phyloP scores from a whole-genome alignment of 1,139 yeast species.

The Yamadazyma diddensiae region DNA sequence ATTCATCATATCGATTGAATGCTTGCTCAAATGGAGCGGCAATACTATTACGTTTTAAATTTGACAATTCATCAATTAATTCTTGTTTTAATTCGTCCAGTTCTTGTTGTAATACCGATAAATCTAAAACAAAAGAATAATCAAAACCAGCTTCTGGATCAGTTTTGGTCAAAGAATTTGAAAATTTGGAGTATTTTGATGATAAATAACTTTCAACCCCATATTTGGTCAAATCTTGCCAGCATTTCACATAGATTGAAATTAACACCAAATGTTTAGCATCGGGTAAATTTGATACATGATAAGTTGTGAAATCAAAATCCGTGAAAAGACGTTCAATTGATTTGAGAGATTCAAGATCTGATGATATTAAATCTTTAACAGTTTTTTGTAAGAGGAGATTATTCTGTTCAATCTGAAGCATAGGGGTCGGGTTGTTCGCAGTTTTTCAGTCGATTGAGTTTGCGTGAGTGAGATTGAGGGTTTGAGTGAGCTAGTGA shows the following conservation, averaged over 20 bases:
- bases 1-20: slow-evolving; percentile 69
- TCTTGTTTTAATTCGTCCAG: slow-evolving; percentile 45
- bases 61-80: slow-evolving; percentile 62
- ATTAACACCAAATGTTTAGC: slow-evolving; percentile 61
- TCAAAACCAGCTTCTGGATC: slow-evolving; percentile 76
- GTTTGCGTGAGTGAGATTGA: slow-evolving; percentile 2
- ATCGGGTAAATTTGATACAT: slow-evolving; percentile 75
- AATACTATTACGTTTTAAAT: slow-evolving; percentile 80
- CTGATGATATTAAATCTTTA: slow-evolving; percentile 34
- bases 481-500: slow-evolving; percentile 1
- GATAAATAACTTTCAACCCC: slow-evolving; percentile 53
- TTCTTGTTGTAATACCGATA: slow-evolving; percentile 39
- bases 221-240: slow-evolving; percentile 66
- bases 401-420: slow-evolving; percentile 45
- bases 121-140: slow-evolving; percentile 70
- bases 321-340: slow-evolving; percentile 90
- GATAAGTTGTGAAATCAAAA: slow-evolving; percentile 94
- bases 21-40: slow-evolving; percentile 94
- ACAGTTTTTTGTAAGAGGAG: slow-evolving; percentile 42
- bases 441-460: slow-evolving; percentile 4
- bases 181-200: slow-evolving; percentile 35
- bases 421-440: slow-evolving; percentile 21
- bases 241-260: slow-evolving; percentile 74
- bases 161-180: slow-evolving; percentile 25
- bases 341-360: slow-evolving; percentile 40